Conservation (phyloP, 2,329 filamentous ascomycete genomes). For the Fusarium sp. region DNA sequence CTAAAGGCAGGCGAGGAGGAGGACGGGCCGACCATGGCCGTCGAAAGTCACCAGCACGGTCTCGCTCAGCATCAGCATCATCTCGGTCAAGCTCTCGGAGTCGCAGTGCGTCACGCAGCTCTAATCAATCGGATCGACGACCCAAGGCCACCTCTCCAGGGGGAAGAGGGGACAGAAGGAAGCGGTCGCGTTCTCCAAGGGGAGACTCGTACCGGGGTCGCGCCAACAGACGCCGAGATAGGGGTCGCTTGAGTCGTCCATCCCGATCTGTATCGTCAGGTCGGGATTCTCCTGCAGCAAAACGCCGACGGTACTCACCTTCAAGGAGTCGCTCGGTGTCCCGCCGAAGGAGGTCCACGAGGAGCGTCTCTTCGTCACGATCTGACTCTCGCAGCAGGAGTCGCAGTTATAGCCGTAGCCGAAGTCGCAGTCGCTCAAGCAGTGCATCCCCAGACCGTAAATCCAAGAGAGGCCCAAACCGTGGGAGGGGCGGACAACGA, state of each 20-base stretch:
- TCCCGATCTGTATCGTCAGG: slow-evolving; percentile 53
- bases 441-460: slow-evolving; percentile 39
- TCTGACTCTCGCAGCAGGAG: slow-evolving; percentile 52
- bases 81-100: slow-evolving; percentile 52
- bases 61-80: slow-evolving; percentile 50
- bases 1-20: slow-evolving; percentile 57
- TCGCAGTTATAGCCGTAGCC: slow-evolving; percentile 28
- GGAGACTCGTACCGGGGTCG: slow-evolving; percentile 45
- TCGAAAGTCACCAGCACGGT: slow-evolving; percentile 46
- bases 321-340: slow-evolving; percentile 61
- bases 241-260: slow-evolving; percentile 41
- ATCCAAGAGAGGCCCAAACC: slow-evolving; percentile 18
- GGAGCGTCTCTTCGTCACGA: slow-evolving; percentile 55
- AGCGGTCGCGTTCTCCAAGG: slow-evolving; percentile 55
- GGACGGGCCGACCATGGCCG: slow-evolving; percentile 56
- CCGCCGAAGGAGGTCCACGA: slow-evolving; percentile 52
- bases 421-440: slow-evolving; percentile 33
- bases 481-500: slow-evolving; percentile 18
- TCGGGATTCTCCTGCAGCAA: slow-evolving; percentile 57
- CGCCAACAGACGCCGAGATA: slow-evolving; percentile 37
- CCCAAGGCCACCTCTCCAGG: slow-evolving; percentile 51
- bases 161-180: slow-evolving; percentile 49
- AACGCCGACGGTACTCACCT: slow-evolving; percentile 62
- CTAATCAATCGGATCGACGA: slow-evolving; percentile 49
- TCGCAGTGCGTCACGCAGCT: slow-evolving; percentile 48